These are phyloP conservation scores for Euphorbia peplus DNA, from an alignment of 345 rosid species.

Conservation along the genomic window DNA sequence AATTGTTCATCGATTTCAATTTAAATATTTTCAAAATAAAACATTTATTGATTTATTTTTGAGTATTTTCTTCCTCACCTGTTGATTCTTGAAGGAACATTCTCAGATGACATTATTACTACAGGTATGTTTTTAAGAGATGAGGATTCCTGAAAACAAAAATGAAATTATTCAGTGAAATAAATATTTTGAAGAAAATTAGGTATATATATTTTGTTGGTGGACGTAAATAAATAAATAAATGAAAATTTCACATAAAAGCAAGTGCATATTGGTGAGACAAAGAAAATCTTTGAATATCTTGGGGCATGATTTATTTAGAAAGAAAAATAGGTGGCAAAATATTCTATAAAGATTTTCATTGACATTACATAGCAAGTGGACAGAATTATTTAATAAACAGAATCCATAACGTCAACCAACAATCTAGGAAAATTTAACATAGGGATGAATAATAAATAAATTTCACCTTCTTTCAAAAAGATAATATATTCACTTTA, in stretches of 20 bases:
- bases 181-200: not conserved
- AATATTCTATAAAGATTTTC: slow-evolving; percentile 28
- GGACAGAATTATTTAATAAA: slow-evolving; percentile 11
- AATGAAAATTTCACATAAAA: not conserved
- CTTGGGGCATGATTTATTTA: slow-evolving; percentile 17
- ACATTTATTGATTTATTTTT: not conserved
- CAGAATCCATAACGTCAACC: slow-evolving; percentile 9
- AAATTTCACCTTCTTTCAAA: too few species aligned
- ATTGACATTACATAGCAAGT: slow-evolving; percentile 26
- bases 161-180: not conserved
- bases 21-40: not conserved
- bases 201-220: not conserved
- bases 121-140: slow-evolving; percentile 60
- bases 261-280: slow-evolving; percentile 1
- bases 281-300: slow-evolving; percentile 24
- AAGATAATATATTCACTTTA: too few species aligned
- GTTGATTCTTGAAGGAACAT: slow-evolving; percentile 65
- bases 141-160: slow-evolving; percentile 53
- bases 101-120: slow-evolving; percentile 79
- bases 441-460: too few species aligned
- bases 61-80: slow-evolving; percentile 32
- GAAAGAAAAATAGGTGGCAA: slow-evolving; percentile 20
- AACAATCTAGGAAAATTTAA: not conserved
- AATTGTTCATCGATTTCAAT: too few species aligned
- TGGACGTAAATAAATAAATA: not conserved